Percentiles rank a stretch among this genome's conserved stretches.
Evolutionary conservation across 306 rosid species (phyloP).

Genomic region (Senna tora): DNA sequence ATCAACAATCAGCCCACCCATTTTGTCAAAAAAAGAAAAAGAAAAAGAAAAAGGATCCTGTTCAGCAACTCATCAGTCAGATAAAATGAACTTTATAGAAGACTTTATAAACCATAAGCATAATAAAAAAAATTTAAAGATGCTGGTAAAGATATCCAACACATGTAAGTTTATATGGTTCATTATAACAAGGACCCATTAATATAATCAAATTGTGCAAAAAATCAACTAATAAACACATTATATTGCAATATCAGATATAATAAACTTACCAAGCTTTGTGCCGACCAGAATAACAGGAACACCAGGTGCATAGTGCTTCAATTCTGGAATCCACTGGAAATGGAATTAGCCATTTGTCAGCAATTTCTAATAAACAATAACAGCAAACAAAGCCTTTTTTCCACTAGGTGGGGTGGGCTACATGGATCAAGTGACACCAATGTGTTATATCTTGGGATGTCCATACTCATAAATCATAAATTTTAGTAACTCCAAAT

Average conservation of each 20-base stretch:
- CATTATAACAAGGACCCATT: conserved; percentile 4
- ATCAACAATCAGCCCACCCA: not conserved
- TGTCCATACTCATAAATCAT: too few relatives aligned
- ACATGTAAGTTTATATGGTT: conserved; percentile 13
- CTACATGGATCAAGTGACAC: too few relatives aligned
- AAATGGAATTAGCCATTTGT: conserved; percentile 39
- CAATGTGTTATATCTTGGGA: too few relatives aligned
- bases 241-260: conserved; percentile 18
- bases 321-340: conserved; percentile 99
- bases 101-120: not conserved
- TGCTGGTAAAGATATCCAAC: conserved; percentile 12
- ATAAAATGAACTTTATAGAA: conserved; percentile 4
- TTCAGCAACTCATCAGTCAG: conserved; percentile 21
- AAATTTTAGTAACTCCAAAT: not conserved
- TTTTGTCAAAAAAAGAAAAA: not conserved
- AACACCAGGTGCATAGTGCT: conserved; percentile 99
- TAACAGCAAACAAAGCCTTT: too few relatives aligned
- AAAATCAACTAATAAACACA: conserved; percentile 6
- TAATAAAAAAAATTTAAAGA: not conserved
- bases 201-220: not conserved
- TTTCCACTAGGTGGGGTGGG: too few relatives aligned
- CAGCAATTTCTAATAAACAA: not conserved
- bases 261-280: conserved; percentile 73
- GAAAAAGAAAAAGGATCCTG: not conserved
- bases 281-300: conserved; percentile 97